Conservation (phyloP, 805 yeast species). For the Jamesozyma hellenica region DNA sequence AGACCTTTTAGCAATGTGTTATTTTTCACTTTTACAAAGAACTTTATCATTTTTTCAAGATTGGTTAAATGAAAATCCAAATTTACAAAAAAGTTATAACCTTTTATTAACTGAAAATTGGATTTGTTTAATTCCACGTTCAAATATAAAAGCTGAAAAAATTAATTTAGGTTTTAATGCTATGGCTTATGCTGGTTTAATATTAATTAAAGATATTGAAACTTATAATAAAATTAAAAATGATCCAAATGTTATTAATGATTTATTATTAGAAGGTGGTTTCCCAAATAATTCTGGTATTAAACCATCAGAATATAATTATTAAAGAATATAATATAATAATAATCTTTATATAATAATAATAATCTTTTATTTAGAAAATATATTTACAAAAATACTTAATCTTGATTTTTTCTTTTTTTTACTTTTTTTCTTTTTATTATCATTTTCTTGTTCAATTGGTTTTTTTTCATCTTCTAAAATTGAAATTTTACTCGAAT, state of each 20-base stretch:
- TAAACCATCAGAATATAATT: conserved; percentile 55
- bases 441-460: conserved; percentile 5
- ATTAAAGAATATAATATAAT: conserved; percentile 25
- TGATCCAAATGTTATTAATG: conserved; percentile 35
- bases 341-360: neutral
- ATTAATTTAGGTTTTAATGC: conserved; percentile 3
- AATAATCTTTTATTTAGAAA: conserved; percentile 9
- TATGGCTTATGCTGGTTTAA: conserved; percentile 61
- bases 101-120: conserved; percentile 72
- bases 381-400: conserved; percentile 12
- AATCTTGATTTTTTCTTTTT: conserved; percentile 15
- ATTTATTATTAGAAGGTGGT: conserved; percentile 56
- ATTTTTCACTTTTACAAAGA: conserved; percentile 63
- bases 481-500: neutral
- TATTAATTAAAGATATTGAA: conserved; percentile 62
- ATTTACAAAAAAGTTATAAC: conserved; percentile 54
- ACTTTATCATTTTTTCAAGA: conserved; percentile 58
- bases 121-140: conserved; percentile 82
- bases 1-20: conserved; percentile 56
- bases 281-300: conserved; percentile 51
- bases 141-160: conserved; percentile 36
- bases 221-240: conserved; percentile 38
- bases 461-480: neutral
- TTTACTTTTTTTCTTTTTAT: conserved; percentile 6
- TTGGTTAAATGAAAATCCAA: conserved; percentile 25